Conservation (phyloP, 192 early-diverging fungal species). For the Dimargaris xerosporica region DNA sequence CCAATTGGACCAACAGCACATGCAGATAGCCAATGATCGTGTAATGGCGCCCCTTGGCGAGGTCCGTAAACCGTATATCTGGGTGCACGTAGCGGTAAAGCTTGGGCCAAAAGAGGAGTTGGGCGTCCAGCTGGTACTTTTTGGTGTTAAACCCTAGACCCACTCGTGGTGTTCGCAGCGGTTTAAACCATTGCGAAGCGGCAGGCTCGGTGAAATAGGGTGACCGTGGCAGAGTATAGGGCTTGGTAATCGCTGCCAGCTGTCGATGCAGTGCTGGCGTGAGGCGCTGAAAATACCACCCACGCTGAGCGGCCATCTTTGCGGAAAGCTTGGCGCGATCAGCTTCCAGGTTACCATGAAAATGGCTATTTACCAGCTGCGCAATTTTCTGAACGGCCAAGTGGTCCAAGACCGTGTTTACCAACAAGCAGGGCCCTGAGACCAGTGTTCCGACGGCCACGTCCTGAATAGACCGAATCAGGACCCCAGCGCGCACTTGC, state of each 20-base stretch:
- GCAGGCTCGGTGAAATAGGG: neutral
- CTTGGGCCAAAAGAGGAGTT: neutral
- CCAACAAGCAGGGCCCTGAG: constrained; percentile 2
- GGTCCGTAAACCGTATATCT: neutral
- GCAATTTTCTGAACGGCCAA: neutral
- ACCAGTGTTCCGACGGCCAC: neutral
- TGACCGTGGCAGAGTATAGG: no score
- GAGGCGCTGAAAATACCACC: neutral
- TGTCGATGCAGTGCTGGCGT: neutral
- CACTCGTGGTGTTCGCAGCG: neutral
- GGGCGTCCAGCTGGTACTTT: constrained; percentile 3
- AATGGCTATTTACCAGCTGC: neutral
- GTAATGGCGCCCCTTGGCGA: neutral
- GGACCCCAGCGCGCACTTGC: constrained; percentile 1
- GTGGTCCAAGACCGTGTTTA: constrained; percentile 4
- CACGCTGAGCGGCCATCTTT: neutral
- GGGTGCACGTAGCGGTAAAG: neutral
- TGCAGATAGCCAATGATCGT: neutral
- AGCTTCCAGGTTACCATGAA: neutral
- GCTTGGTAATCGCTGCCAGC: neutral
- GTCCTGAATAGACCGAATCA: constrained; percentile 8
- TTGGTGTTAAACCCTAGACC: neutral
- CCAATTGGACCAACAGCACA: neutral
- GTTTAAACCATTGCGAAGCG: neutral
- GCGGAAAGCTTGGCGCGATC: neutral